Percentiles rank a stretch among this genome's conserved stretches.
These are phyloP conservation scores for Diospyros kaki DNA, from an alignment of 148 eudicot species.

Conservation along the genomic window DNA sequence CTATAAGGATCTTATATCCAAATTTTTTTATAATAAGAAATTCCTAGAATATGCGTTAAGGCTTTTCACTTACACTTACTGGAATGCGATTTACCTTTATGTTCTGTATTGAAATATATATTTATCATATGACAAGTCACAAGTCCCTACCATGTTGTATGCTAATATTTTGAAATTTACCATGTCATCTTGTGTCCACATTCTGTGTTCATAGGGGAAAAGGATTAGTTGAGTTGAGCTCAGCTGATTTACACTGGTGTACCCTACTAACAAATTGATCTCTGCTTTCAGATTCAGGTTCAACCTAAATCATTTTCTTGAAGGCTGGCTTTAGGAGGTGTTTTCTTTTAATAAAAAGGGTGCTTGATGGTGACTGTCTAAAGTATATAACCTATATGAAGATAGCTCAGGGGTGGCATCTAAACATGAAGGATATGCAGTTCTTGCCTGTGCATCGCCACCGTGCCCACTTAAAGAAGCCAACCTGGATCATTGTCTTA, in stretches of 20 bases:
- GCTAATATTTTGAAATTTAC: too few species aligned
- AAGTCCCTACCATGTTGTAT: too few species aligned
- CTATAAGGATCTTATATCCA: too few species aligned
- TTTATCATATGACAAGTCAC: too few species aligned
- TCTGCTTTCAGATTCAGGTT: constrained; percentile 16
- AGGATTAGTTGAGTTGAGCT: too few species aligned
- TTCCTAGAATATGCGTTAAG: too few species aligned
- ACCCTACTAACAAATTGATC: background rate
- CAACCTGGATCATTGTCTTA: constrained; percentile 58
- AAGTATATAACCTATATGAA: constrained; percentile 35
- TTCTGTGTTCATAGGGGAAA: too few species aligned
- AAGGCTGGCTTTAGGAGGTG: constrained; percentile 7
- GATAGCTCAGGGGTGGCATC: constrained; percentile 52
- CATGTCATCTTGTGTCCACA: too few species aligned
- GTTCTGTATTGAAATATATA: too few species aligned
- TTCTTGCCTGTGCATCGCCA: constrained; percentile 45
- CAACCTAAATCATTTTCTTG: background rate
- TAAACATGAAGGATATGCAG: constrained; percentile 59
- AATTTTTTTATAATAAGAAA: too few species aligned
- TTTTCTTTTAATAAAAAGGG: background rate
- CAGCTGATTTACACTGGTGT: background rate
- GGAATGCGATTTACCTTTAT: too few species aligned
- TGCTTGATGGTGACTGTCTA: constrained; percentile 8
- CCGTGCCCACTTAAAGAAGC: constrained; percentile 50
- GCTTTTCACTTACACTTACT: too few species aligned